phyloP scores from a whole-genome alignment of 2,329 filamentous ascomycete species.

The Hyphodiscus sp. region DNA sequence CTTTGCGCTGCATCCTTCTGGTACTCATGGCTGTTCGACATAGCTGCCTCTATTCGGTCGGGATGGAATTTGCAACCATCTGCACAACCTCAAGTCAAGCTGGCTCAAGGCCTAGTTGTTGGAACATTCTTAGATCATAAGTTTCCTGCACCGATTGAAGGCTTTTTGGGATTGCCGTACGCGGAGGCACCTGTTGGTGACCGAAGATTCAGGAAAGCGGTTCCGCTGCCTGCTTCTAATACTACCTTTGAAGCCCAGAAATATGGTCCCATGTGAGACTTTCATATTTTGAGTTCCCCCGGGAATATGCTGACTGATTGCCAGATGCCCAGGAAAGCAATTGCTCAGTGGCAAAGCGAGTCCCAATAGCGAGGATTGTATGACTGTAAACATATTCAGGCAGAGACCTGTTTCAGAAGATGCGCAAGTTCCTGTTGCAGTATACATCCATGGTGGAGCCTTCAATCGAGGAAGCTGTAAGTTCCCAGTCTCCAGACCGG shows the following conservation, averaged over 20 bases:
- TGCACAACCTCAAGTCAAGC: conserved; percentile 11
- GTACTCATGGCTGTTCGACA: conserved; percentile 2
- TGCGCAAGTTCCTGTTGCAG: conserved; percentile 38
- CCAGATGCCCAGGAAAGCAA: conserved; percentile 32
- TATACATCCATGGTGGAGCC: conserved; percentile 57
- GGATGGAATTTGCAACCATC: not conserved
- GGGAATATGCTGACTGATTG: not conserved
- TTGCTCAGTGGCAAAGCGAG: conserved; percentile 22
- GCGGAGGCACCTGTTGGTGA: conserved; percentile 39
- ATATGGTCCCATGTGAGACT: conserved; percentile 30
- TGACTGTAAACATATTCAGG: conserved; percentile 43
- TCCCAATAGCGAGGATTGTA: conserved; percentile 38
- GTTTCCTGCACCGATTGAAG: conserved; percentile 31
- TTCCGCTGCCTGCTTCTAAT: conserved; percentile 23
- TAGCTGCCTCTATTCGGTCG: not conserved
- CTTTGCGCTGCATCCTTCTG: conserved; percentile 7
- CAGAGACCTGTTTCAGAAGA: conserved; percentile 22
- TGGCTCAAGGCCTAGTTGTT: conserved; percentile 27
- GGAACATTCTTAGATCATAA: conserved; percentile 23
- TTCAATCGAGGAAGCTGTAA: conserved; percentile 40
- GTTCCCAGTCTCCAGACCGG: not conserved
- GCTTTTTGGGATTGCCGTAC: conserved; percentile 43
- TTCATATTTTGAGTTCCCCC: not conserved
- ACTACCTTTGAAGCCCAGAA: conserved; percentile 28
- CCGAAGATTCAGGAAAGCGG: conserved; percentile 35